Evolutionary conservation across 225 moss, liverwort and hornwort species (phyloP), one percentile per base, ranked within the genome.

Genomic region (Lunularia cruciata): DNA sequence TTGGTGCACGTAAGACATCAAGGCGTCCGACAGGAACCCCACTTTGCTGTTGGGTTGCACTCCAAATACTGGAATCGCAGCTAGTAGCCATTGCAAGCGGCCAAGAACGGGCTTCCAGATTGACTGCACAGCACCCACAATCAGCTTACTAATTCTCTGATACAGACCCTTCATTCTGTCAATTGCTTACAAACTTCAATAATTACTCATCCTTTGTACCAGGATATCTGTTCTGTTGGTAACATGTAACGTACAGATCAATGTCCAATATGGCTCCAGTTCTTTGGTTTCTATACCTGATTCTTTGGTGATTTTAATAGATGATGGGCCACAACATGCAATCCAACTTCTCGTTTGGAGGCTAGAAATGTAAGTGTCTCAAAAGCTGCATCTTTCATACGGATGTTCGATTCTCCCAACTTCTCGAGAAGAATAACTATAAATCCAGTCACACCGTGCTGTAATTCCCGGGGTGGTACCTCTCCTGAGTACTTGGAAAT

Each of bases 61-160:
- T 28, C 92, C 92, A 82, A 86, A 92, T 3, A 61, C 72, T 18
- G 96, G 96, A 71, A 96, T 83, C 56, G 87, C 96, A 73, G 78
- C 63, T 69, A 96, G 65, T 45, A 92, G 83, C 52, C 92, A 75
- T 63, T 90, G 90, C 45, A 96, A 77, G n/a, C 96, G 87, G 0
- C 96, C 96, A 25, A 96, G 67, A 52, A 96, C 79, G 70, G 90
- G 87, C 72, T 87, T 90, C 96, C 96, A 96, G 54, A 77, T 89
- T 55, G 84, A 85, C 96, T 96, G n/a, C 25, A 27, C 10, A 30
- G 15, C 14, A 23, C 36, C 12, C 19, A 8, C 37, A 60, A 34
- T 36, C 19, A 28, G 56, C 19, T 56, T n/a, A n/a, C n/a, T n/a
- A n/a, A n/a, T n/a, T n/a, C n/a, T n/a, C n/a, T n/a, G n/a, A n/a